Evolutionary conservation across 208 protist genomes (phyloP), one percentile per base, ranked within the genome.

Genomic region (Tritrichomonas foetus): DNA sequence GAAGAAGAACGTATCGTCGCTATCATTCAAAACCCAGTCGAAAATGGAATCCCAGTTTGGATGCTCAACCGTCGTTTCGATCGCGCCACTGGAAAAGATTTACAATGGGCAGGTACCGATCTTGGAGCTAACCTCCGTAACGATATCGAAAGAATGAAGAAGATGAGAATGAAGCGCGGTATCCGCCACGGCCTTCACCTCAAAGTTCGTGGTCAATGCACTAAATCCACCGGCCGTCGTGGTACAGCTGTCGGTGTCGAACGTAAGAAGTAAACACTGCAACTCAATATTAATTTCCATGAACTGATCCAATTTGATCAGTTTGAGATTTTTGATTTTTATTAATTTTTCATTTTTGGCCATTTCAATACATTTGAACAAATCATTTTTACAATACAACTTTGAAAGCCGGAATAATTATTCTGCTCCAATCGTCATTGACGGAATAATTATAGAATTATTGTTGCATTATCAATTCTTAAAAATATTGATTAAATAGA

Each of bases 121-220:
- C 47, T 89, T 27, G 41, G 47, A 27, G 41, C 78, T 89, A 89
- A 89, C 47, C 41, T 61, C 16, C 78, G 78, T 50, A 36, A 44
- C 47, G 78, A 89, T 47, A 89, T 89, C 78, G 78, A 89, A 49
- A 25, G 78, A 16, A 89, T 89, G 78, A 89, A 89, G 78, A 89
- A 89, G 78, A 89, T 89, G 78, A 69, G 89, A 74, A 64, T 66
- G 57, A 72, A 80, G 39, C 55, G 93, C 61, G 93, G 93, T 94
- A 80, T 94, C 30, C 55, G 93, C n/a, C 93, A 94, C 33, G n/a
- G 49, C 44, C 66, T 72, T 25, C 50, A 53, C 25, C 66, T 80
- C 16, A 94, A 94, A 49, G 66, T 78, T 44, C 57, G 93, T 80
- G 93, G 93, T 25, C 93, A 94, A 33, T 61, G 39, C 55, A 94